Base-by-base conservation (phyloP, 768 basidiomycete species). In the Leccinum subgranulosum region DNA sequence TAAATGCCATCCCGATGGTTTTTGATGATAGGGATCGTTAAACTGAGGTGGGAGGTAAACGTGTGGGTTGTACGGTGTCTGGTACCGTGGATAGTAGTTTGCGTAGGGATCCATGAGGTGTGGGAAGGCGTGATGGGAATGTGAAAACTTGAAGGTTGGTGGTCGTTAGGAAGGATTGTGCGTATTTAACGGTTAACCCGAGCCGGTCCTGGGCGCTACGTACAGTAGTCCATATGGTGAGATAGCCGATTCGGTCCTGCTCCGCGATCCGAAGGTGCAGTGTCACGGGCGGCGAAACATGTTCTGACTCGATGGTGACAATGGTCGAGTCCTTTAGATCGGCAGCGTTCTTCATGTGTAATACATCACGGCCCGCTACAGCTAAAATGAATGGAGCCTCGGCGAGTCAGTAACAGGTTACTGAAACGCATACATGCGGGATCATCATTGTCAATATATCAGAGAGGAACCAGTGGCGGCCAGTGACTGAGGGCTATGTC, bases 61-160 rank as follows among this genome's bases (percentile, higher is more conserved):
- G 27, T 69, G 66, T 0, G 70, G 72, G 9, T 72, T 73, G 41
- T 71, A 73, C 25, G 59, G 56, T 14, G 66, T 60, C 41, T 61
- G 70, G 53, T 67, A 65, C 60, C 63, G 72, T 25, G 68, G 59
- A 45, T 56, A 57, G 9, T 29, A 57, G 34, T 63, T 66, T 28
- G 47, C 33, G 49, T 62, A 72, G 1, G 65, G 69, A 63, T 69
- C 58, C 70, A 72, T 72, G 51, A 4, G 9, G 0, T 14, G 33
- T 8, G 50, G 41, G 39, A 51, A 28, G 34, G 50, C 56, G 43
- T 5, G 17, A n/a, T 28, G 41, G 41, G 41, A 23, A 52, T 45
- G 60, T 19, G 61, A 59, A 25, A 27, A 23, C 23, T 23, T 23
- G 23, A 23, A 27, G 17, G 33, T 31, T 14, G 17, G 14, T 41